Evolutionary conservation across 2,329 filamentous ascomycete genomes (phyloP).

Genomic region (Cladosporium sp.): DNA sequence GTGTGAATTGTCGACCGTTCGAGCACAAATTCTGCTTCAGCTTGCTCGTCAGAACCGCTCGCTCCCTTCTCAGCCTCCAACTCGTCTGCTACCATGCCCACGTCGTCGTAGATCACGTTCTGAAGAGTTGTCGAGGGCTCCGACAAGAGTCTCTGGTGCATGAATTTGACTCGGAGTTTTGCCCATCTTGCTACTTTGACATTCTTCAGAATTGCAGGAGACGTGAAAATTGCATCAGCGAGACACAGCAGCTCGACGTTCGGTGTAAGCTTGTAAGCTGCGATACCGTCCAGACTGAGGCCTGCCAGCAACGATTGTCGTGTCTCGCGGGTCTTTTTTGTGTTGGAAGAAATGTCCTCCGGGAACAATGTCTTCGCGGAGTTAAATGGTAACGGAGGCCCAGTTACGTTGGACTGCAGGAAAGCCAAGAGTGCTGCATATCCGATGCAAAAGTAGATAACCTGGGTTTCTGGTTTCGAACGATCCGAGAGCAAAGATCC

Average conservation of each 20-base stretch:
- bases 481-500: constrained; percentile 33
- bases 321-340: constrained; percentile 35
- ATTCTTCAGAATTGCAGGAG: constrained; percentile 41
- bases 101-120: constrained; percentile 53
- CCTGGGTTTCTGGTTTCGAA: constrained; percentile 34
- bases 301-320: constrained; percentile 58
- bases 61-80: constrained; percentile 14
- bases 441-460: constrained; percentile 50
- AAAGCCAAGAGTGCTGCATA: constrained; percentile 70
- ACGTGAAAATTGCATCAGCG: constrained; percentile 55
- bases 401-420: constrained; percentile 80
- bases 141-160: constrained; percentile 61
- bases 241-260: constrained; percentile 77
- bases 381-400: constrained; percentile 64
- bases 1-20: constrained; percentile 80
- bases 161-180: constrained; percentile 65
- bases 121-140: constrained; percentile 58
- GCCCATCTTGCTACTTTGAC: constrained; percentile 51
- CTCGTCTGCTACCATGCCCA: constrained; percentile 50
- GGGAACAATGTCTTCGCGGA: constrained; percentile 47
- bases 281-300: constrained; percentile 75
- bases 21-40: constrained; percentile 58
- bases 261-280: constrained; percentile 77
- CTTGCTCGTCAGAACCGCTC: not conserved
- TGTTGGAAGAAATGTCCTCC: constrained; percentile 35